Evolutionary conservation across 2,329 filamentous ascomycete genomes (phyloP).

Genomic region (Phialophora chinensis): DNA sequence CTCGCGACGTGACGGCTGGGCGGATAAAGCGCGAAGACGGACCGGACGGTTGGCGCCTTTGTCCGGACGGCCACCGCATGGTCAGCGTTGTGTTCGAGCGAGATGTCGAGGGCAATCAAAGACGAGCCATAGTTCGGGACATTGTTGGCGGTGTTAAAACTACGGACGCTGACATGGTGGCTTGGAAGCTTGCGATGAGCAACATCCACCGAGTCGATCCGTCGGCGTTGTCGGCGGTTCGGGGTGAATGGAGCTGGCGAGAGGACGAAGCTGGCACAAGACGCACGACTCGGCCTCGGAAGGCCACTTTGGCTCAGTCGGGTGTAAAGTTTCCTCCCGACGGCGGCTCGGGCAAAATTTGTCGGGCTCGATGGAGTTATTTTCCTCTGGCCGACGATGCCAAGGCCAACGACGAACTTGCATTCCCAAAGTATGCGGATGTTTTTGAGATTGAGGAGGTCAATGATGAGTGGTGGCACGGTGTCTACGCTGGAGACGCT

Average conservation of each 20-base stretch:
- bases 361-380: conserved; percentile 75
- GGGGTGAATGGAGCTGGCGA: conserved; percentile 39
- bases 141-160: conserved; percentile 78
- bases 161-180: conserved; percentile 60
- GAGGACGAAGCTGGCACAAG: conserved; percentile 33
- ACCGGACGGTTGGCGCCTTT: conserved; percentile 80
- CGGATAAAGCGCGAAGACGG: conserved; percentile 78
- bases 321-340: conserved; percentile 69
- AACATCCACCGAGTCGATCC: conserved; percentile 16
- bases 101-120: conserved; percentile 69
- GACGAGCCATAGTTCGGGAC: conserved; percentile 71
- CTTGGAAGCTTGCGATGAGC: conserved; percentile 34
- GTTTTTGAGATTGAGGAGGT: conserved; percentile 83
- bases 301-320: conserved; percentile 19
- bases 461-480: conserved; percentile 90
- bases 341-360: conserved; percentile 71
- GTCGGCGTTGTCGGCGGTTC: background rate
- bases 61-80: conserved; percentile 82
- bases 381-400: conserved; percentile 73
- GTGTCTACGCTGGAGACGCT: conserved; percentile 78
- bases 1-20: conserved; percentile 65
- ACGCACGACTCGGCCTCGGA: conserved; percentile 26
- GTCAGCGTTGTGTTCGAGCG: conserved; percentile 73
- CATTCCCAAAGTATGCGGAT: conserved; percentile 83
- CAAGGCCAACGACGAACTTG: conserved; percentile 63